Percentiles rank a stretch among this genome's conserved stretches.
Conservation (phyloP, 2,329 filamentous ascomycete genomes). For the Pseudophaeomoniella oleicola region DNA sequence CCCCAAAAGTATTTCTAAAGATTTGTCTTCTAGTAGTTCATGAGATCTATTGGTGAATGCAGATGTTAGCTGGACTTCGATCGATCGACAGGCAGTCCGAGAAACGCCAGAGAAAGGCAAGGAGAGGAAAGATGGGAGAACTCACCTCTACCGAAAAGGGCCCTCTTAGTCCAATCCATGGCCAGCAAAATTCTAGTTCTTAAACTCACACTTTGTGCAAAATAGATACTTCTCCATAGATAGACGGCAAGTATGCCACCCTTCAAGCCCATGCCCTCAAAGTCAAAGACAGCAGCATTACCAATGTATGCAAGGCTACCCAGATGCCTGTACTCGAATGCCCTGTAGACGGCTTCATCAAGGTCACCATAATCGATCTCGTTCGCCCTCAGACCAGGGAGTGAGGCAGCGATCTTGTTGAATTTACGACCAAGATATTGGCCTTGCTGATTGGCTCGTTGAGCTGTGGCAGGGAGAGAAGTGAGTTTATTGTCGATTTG, state of each 20-base stretch:
- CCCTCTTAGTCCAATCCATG: slow-evolving; percentile 98
- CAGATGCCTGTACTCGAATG: slow-evolving; percentile 86
- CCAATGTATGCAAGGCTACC: slow-evolving; percentile 90
- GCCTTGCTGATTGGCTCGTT: slow-evolving; percentile 92
- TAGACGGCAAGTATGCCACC: slow-evolving; percentile 90
- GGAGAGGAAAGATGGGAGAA: slow-evolving; percentile 12
- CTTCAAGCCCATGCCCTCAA: slow-evolving; percentile 60
- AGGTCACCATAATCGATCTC: slow-evolving; percentile 77
- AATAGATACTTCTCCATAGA: slow-evolving; percentile 91
- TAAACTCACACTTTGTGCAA: slow-evolving; percentile 91
- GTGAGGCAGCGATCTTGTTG: slow-evolving; percentile 70
- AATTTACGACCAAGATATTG: slow-evolving; percentile 86
- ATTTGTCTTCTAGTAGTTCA: no score
- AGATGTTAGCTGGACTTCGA: no score
- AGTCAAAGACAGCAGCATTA: slow-evolving; percentile 90
- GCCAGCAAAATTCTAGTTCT: slow-evolving; percentile 76
- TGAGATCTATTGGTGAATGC: no score
- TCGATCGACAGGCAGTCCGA: no score
- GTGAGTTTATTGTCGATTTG: slow-evolving; percentile 95
- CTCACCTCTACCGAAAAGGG: slow-evolving; percentile 87
- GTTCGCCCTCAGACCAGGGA: slow-evolving; percentile 62
- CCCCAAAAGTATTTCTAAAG: no score
- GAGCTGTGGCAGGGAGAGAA: slow-evolving; percentile 83
- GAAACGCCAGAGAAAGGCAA: no score
- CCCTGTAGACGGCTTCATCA: slow-evolving; percentile 82